phyloP scores from a whole-genome alignment of 2,329 filamentous ascomycete genomes.

The Phoma sp. region DNA sequence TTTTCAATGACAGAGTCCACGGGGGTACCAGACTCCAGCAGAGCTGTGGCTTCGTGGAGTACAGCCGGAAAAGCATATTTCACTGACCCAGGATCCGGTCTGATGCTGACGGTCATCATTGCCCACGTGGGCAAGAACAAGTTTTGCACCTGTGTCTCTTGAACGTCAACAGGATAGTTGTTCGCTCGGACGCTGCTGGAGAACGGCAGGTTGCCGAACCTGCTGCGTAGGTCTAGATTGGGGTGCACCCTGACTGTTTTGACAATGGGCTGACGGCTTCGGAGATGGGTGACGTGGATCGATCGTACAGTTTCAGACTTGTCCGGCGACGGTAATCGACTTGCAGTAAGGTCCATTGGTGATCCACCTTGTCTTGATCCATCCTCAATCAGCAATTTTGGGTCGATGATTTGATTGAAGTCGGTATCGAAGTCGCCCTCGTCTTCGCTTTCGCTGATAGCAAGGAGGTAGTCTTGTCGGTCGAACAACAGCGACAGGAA shows the following conservation, averaged over 20 bases:
- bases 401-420: conserved; percentile 19
- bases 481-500: conserved; percentile 29
- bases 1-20: conserved; percentile 23
- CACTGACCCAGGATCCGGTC: conserved; percentile 27
- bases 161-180: conserved; percentile 16
- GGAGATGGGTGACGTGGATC: conserved; percentile 27
- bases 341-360: conserved; percentile 15
- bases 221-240: conserved; percentile 26
- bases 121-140: conserved; percentile 33
- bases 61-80: conserved; percentile 17
- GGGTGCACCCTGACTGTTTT: conserved; percentile 31
- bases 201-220: conserved; percentile 28
- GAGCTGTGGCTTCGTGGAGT: conserved; percentile 19
- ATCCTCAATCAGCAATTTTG: conserved; percentile 17
- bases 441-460: conserved; percentile 19
- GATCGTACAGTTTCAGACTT: conserved; percentile 15
- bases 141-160: conserved; percentile 21
- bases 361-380: conserved; percentile 3
- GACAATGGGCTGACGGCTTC: conserved; percentile 27
- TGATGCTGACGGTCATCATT: conserved; percentile 32
- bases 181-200: conserved; percentile 20
- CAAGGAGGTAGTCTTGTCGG: conserved; percentile 28
- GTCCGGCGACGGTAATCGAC: conserved; percentile 5
- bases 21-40: conserved; percentile 20
- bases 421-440: conserved; percentile 16